Conservation (phyloP, 2,329 filamentous ascomycete species). For the Alternaria sp. region DNA sequence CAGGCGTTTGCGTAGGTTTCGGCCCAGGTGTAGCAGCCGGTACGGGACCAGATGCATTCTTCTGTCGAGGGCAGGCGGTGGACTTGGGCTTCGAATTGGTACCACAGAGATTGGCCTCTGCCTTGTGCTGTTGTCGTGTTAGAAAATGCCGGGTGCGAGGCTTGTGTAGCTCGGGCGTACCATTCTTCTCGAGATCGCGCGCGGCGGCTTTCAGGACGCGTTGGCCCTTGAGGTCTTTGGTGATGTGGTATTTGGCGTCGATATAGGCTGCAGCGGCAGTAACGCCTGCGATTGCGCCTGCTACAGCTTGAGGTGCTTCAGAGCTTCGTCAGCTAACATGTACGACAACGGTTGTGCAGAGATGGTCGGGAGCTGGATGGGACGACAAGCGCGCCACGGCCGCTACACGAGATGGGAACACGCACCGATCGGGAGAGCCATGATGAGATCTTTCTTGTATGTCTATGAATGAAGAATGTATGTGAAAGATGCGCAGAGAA, state of each 20-base stretch:
- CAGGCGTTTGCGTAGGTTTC: constrained; percentile 51
- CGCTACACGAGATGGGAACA: background rate
- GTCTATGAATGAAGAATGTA: background rate
- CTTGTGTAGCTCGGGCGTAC: constrained; percentile 46
- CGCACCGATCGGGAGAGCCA: constrained; percentile 14
- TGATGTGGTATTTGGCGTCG: constrained; percentile 72
- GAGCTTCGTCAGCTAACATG: constrained; percentile 10
- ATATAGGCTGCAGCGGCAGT: constrained; percentile 63
- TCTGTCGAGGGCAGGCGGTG: constrained; percentile 56
- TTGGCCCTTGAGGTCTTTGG: constrained; percentile 64
- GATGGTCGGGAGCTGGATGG: background rate
- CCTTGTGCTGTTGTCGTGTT: constrained; percentile 33
- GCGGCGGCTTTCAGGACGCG: constrained; percentile 50
- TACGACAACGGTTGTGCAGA: background rate
- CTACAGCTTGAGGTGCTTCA: constrained; percentile 33
- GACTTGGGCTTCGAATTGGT: constrained; percentile 66
- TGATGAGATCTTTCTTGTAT: constrained; percentile 1
- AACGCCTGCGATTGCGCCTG: constrained; percentile 43
- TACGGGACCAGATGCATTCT: constrained; percentile 71
- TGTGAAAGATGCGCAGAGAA: background rate
- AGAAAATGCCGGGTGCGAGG: background rate
- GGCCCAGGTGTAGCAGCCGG: constrained; percentile 53
- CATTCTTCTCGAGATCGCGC: constrained; percentile 56
- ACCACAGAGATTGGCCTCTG: constrained; percentile 67
- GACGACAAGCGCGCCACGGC: constrained; percentile 3